A percentile compares a stretch with the other conserved stretches of the same genome.
Conservation (phyloP, 345 rosid species). For the Citrus sp. region DNA sequence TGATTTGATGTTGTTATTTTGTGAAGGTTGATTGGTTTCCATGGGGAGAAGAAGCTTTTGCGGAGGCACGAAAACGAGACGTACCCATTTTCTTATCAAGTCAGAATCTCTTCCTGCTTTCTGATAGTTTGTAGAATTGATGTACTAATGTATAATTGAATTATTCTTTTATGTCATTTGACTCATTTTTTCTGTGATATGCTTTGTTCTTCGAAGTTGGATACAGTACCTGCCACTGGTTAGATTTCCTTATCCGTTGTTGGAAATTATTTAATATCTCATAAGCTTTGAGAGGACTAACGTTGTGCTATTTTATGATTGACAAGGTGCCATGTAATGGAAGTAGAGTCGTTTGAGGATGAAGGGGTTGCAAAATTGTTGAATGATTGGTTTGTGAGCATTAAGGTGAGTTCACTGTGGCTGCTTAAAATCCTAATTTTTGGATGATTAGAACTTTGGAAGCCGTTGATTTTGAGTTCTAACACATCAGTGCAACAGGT, state of each 20-base stretch:
- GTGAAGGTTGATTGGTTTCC: constrained; percentile 89
- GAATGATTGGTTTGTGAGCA: constrained; percentile 74
- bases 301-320: not conserved
- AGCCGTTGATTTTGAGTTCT: constrained; percentile 13
- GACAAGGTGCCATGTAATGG: constrained; percentile 96
- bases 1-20: not conserved
- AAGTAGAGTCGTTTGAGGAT: constrained; percentile 87
- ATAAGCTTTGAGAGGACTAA: not conserved
- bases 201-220: constrained; percentile 64
- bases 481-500: constrained; percentile 48
- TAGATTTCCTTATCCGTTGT: constrained; percentile 26
- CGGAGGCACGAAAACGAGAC: constrained; percentile 72
- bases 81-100: constrained; percentile 94
- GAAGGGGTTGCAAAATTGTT: constrained; percentile 74
- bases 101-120: constrained; percentile 22
- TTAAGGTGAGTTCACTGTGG: constrained; percentile 53
- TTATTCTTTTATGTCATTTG: constrained; percentile 24
- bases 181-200: not conserved
- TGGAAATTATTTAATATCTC: constrained; percentile 5
- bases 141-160: constrained; percentile 11
- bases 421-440: not conserved
- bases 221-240: constrained; percentile 99
- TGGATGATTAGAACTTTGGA: not conserved
- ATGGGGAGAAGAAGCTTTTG: constrained; percentile 94
- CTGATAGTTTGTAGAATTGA: constrained; percentile 2